These are phyloP conservation scores for Pseudocercospora vitis DNA, from an alignment of 2,329 filamentous ascomycete genomes.

Conservation along the genomic window DNA sequence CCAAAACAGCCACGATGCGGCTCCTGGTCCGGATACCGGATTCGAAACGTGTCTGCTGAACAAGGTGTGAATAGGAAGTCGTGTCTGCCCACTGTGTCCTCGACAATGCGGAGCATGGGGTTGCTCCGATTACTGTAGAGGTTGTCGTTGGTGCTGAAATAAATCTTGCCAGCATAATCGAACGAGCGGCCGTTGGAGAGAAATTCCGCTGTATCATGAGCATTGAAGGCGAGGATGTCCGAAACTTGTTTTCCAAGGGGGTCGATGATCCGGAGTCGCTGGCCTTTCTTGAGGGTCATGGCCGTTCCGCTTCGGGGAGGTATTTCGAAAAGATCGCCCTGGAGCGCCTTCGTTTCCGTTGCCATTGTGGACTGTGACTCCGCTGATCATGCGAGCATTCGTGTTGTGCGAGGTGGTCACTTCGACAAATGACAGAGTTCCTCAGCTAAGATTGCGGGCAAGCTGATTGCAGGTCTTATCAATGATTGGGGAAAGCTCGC, in stretches of 20 bases:
- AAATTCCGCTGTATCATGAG: conserved; percentile 23
- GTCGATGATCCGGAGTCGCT: conserved; percentile 28
- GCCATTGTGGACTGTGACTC: too few species aligned
- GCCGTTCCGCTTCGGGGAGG: conserved; percentile 24
- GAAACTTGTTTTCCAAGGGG: conserved; percentile 28
- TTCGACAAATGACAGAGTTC: too few species aligned
- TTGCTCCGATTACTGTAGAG: conserved; percentile 29
- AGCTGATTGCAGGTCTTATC: too few species aligned
- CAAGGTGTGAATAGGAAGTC: conserved; percentile 30
- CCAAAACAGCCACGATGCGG: conserved; percentile 33
- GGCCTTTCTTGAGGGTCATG: conserved; percentile 26
- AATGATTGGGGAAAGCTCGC: too few species aligned
- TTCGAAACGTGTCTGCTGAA: conserved; percentile 28
- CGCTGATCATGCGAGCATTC: too few species aligned
- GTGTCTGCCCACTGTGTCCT: conserved; percentile 23
- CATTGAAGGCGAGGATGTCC: conserved; percentile 26
- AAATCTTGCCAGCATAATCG: conserved; percentile 29
- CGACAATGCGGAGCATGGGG: conserved; percentile 22
- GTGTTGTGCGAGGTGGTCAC: too few species aligned
- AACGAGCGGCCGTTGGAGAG: conserved; percentile 29
- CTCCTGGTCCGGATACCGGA: conserved; percentile 31
- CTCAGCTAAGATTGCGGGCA: too few species aligned
- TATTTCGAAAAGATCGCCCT: too few species aligned
- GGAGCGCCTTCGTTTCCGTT: too few species aligned
- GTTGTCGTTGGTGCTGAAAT: conserved; percentile 24